Evolutionary conservation across 306 rosid species (phyloP).

Genomic region (Parietaria judaica): DNA sequence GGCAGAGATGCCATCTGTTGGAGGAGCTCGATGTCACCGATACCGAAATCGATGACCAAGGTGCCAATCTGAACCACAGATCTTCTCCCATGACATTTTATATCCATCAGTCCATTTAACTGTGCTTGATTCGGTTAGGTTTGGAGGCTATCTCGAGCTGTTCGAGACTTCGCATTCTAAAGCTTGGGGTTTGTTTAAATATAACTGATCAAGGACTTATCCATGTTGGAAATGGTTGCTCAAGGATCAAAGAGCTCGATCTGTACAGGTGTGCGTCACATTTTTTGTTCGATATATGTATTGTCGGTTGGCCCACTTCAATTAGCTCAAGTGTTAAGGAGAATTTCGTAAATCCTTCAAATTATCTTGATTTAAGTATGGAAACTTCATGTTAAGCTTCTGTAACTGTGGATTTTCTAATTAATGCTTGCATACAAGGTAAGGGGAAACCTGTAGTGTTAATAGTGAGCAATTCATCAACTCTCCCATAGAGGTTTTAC

Average conservation of each 20-base stretch:
- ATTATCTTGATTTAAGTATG: no score
- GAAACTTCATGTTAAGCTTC: background rate
- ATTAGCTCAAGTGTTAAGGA: no score
- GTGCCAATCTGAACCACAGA: constrained; percentile 21
- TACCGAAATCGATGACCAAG: constrained; percentile 51
- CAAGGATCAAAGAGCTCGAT: constrained; percentile 43
- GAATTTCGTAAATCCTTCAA: no score
- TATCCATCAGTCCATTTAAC: background rate
- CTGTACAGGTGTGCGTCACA: constrained; percentile 45
- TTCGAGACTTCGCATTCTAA: constrained; percentile 40
- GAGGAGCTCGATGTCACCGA: constrained; percentile 64
- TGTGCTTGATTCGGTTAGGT: constrained; percentile 35
- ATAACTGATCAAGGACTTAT: constrained; percentile 47
- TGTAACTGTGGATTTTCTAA: no score
- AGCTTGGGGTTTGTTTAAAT: constrained; percentile 49
- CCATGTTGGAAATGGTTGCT: constrained; percentile 40
- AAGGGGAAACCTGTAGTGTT: no score
- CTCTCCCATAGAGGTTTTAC: no score
- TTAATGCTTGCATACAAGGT: no score
- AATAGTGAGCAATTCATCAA: no score
- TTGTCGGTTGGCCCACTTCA: no score
- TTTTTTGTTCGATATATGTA: background rate
- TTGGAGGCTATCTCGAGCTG: constrained; percentile 46
- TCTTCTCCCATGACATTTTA: constrained; percentile 4
- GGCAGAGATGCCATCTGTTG: constrained; percentile 42